These are phyloP conservation scores for Euphrasia confusa DNA, from an alignment of 257 asterid species.

Conservation along the genomic window DNA sequence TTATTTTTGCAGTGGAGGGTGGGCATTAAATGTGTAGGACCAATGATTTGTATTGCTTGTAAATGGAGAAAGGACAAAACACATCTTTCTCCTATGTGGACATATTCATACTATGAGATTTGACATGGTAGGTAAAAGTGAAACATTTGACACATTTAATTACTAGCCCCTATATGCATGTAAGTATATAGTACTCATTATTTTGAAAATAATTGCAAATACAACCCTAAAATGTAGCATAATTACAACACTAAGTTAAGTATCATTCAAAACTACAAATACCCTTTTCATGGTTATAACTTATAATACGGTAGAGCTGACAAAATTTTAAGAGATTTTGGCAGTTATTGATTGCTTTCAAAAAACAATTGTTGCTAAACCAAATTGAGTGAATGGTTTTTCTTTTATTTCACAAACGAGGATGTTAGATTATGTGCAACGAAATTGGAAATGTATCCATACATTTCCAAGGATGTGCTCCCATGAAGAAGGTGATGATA, in stretches of 20 bases:
- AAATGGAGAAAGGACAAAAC: constrained; percentile 27
- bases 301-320: not conserved
- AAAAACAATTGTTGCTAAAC: too few species aligned
- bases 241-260: too few species aligned
- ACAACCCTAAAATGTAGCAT: not conserved
- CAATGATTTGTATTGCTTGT: constrained; percentile 17
- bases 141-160: constrained; percentile 17
- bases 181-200: too few species aligned
- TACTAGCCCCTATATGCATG: not conserved
- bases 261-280: too few species aligned
- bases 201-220: not conserved
- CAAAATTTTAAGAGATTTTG: too few species aligned
- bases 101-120: constrained; percentile 21
- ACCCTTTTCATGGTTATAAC: not conserved
- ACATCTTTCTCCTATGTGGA: constrained; percentile 29
- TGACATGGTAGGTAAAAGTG: constrained; percentile 26
- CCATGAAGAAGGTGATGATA: too few species aligned
- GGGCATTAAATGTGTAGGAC: constrained; percentile 33
- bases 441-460: too few species aligned
- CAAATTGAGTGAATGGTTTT: too few species aligned
- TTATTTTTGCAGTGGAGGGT: constrained; percentile 27
- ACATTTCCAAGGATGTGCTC: too few species aligned
- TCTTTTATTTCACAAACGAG: too few species aligned
- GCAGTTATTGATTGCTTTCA: too few species aligned
- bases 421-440: too few species aligned